Percentiles rank a stretch among this genome's conserved stretches.
Conservation (phyloP, 371 early-diverging fungal genomes). For the Syncephalis plumigaleata region DNA sequence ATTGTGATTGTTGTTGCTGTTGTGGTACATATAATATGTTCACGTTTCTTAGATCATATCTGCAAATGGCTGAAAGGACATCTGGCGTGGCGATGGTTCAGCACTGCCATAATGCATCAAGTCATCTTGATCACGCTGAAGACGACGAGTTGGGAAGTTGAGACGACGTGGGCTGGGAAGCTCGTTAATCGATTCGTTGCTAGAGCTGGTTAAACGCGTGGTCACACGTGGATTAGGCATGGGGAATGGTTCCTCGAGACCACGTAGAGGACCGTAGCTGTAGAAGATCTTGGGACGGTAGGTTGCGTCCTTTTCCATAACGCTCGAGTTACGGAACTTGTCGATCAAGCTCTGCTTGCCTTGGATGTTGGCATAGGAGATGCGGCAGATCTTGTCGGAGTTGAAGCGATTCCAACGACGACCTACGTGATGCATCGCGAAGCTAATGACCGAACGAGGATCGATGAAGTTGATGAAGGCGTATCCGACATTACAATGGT, state of each 20-base stretch:
- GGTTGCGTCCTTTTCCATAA: conserved; percentile 53
- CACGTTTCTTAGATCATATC: too few species aligned
- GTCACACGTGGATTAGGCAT: conserved; percentile 9
- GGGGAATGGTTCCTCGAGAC: conserved; percentile 45
- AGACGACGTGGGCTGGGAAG: too few species aligned
- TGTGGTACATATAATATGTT: too few species aligned
- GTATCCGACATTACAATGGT: conserved; percentile 72
- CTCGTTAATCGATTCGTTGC: too few species aligned
- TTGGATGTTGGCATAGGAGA: conserved; percentile 84
- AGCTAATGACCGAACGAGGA: conserved; percentile 39
- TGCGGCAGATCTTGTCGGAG: conserved; percentile 66
- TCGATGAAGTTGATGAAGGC: conserved; percentile 81
- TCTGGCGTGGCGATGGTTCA: too few species aligned
- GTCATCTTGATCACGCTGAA: too few species aligned
- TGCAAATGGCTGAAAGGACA: too few species aligned
- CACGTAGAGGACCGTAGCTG: conserved; percentile 31
- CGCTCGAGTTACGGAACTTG: conserved; percentile 71
- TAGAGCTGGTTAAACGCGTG: too few species aligned
- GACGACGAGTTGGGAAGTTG: too few species aligned
- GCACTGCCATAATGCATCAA: too few species aligned
- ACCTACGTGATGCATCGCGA: conserved; percentile 62
- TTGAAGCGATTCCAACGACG: conserved; percentile 69
- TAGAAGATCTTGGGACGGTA: conserved; percentile 65
- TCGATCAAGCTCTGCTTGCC: conserved; percentile 59
- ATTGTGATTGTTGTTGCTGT: too few species aligned